Evolutionary conservation across 2,329 filamentous ascomycete species (phyloP).

Genomic region (Alternaria conjuncta): DNA sequence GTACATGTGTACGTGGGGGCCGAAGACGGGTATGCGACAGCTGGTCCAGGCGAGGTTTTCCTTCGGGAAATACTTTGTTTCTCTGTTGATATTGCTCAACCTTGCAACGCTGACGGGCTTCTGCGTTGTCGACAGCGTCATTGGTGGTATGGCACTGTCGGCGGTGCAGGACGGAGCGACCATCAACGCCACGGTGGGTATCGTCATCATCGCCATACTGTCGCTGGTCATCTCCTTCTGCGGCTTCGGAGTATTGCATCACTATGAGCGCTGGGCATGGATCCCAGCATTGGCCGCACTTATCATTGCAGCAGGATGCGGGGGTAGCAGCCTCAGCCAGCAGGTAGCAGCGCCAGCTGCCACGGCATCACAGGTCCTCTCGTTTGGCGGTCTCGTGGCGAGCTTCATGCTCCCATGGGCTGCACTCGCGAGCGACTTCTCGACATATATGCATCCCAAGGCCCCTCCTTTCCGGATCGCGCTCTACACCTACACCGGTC

Average conservation of each 20-base stretch:
- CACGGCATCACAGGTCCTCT: constrained; percentile 57
- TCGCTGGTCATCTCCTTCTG: constrained; percentile 67
- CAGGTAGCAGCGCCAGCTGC: constrained; percentile 55
- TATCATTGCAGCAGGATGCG: constrained; percentile 62
- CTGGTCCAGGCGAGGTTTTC: constrained; percentile 70
- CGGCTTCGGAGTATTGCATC: constrained; percentile 62
- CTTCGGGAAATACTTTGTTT: constrained; percentile 63
- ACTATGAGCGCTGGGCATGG: constrained; percentile 65
- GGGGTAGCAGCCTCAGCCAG: constrained; percentile 57
- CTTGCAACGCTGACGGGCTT: constrained; percentile 69
- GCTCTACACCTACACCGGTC: constrained; percentile 63
- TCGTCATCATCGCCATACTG: constrained; percentile 65
- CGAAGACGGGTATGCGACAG: constrained; percentile 69
- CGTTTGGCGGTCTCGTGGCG: constrained; percentile 67
- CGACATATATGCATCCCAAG: constrained; percentile 65
- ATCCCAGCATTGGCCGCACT: constrained; percentile 63
- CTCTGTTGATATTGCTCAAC: constrained; percentile 67
- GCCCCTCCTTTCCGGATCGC: constrained; percentile 60
- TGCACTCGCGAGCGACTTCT: constrained; percentile 65
- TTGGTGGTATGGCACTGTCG: constrained; percentile 61
- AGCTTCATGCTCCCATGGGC: constrained; percentile 70
- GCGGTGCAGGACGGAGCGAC: constrained; percentile 42
- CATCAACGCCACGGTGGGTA: constrained; percentile 63
- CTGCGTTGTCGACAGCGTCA: constrained; percentile 66
- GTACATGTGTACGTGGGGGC: constrained; percentile 64